Conservation (phyloP, 371 early-diverging fungal species). For the Rhizomucor miehei region DNA sequence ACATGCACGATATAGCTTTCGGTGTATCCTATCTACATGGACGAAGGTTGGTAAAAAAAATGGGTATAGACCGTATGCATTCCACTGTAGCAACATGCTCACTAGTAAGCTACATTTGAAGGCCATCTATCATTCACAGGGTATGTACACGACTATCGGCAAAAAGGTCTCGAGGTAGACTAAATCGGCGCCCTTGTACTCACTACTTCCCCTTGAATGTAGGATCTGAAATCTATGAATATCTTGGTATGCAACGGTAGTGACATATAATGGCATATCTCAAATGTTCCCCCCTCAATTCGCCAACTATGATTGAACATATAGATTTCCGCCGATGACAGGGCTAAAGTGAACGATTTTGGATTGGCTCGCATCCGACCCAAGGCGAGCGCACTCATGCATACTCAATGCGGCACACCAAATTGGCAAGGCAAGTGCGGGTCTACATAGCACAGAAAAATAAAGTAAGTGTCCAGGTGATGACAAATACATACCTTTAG, state of each 20-base stretch:
- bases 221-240: conserved; percentile 88
- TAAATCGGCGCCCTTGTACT: background rate
- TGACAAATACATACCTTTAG: conserved; percentile 18
- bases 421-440: conserved; percentile 62
- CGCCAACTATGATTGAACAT: background rate
- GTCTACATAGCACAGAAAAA: background rate
- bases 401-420: conserved; percentile 75
- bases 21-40: conserved; percentile 71
- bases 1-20: conserved; percentile 82
- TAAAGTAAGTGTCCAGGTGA: background rate
- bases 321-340: conserved; percentile 60
- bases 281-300: background rate
- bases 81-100: too few relatives aligned
- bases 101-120: conserved; percentile 2
- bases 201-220: background rate
- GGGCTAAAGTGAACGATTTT: conserved; percentile 82
- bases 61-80: too few relatives aligned
- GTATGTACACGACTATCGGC: conserved; percentile 9
- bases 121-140: conserved; percentile 47
- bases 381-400: conserved; percentile 62
- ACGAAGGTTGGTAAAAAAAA: conserved; percentile 26
- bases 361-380: conserved; percentile 75
- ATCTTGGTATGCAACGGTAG: conserved; percentile 49
- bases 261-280: too few relatives aligned
- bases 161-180: background rate